Evolutionary conservation across 768 basidiomycete species (phyloP), one percentile per base, ranked within the genome.

Genomic region (Boletus patriciae): DNA sequence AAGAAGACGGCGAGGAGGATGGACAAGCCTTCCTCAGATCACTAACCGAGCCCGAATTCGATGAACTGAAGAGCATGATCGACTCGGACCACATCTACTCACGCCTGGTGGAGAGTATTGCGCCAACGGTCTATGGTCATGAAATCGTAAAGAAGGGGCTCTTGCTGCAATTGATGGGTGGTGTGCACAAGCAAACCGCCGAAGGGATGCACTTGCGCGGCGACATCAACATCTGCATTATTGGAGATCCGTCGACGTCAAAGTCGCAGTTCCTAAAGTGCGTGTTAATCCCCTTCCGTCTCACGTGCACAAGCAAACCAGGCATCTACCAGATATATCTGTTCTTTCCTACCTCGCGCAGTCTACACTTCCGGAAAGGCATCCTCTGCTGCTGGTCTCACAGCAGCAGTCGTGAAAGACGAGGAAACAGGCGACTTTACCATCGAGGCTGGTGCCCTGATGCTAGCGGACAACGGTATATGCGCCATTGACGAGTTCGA

Each of bases 401-500:
- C 97, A 0, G 97, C 97, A 6, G 96, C 96, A 3, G 97, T 99
- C 0, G 96, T 98, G 57, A 94, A 90, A 67, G 97, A 99, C 65
- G 96, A 98, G 74, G 97, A 98, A 73, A 96, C 95, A 0, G 97
- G 97, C 15, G 97, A 99, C 69, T 99, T 98, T 76, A 98, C 97
- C 0, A 98, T 98, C 67, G 97, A 99, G 76, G 97, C 97, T 21
- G 97, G 97, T 47, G 97, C 97, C 5, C 82, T 99, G 62, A 98
- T 99, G 97, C 83, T 99, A 4, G 97, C 97, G 7, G 97, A 99
- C 76, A 98, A 98, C 64, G 97, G 97, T 9, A 98, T 98, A 70
- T 99, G 97, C 69, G 95, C 95, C n/a, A 99, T 99, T 66, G 97
- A 99, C 76, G 97, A 98, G 74, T 99, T 99, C 67, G 97, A 99